Evolutionary conservation across 352 stramenopile species (phyloP).

Genomic region (Globisporangium lucens): DNA sequence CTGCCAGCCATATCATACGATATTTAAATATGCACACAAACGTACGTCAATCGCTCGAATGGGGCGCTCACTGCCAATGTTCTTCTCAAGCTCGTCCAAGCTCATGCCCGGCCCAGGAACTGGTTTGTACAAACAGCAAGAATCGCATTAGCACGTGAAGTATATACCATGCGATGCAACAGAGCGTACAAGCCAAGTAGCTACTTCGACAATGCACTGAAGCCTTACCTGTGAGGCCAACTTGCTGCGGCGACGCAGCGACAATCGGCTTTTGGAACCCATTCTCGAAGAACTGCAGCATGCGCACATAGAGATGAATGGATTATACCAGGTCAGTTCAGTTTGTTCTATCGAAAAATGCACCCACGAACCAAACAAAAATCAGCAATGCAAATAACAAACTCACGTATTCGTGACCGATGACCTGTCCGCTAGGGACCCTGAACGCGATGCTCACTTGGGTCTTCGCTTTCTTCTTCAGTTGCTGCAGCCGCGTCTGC

Average conservation of each 20-base stretch:
- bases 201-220: neutral
- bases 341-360: neutral
- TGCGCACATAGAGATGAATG: neutral
- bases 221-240: slow-evolving; percentile 24
- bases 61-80: slow-evolving; percentile 25
- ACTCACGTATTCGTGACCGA: slow-evolving; percentile 12
- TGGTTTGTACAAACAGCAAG: neutral
- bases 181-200: neutral
- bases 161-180: neutral
- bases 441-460: slow-evolving; percentile 2
- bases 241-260: slow-evolving; percentile 19
- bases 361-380: neutral
- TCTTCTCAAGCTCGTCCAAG: slow-evolving; percentile 22
- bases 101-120: slow-evolving; percentile 14
- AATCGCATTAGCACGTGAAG: neutral
- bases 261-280: slow-evolving; percentile 27
- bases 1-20: neutral
- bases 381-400: neutral
- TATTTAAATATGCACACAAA: neutral
- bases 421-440: slow-evolving; percentile 1
- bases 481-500: slow-evolving; percentile 22
- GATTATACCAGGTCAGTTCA: neutral
- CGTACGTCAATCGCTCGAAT: slow-evolving; percentile 36
- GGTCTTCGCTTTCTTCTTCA: neutral
- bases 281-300: slow-evolving; percentile 22